A percentile compares a stretch with the other conserved stretches of the same genome.
These are phyloP conservation scores for Kodamaea restingae DNA, from an alignment of 805 yeast species.

Conservation along the genomic window DNA sequence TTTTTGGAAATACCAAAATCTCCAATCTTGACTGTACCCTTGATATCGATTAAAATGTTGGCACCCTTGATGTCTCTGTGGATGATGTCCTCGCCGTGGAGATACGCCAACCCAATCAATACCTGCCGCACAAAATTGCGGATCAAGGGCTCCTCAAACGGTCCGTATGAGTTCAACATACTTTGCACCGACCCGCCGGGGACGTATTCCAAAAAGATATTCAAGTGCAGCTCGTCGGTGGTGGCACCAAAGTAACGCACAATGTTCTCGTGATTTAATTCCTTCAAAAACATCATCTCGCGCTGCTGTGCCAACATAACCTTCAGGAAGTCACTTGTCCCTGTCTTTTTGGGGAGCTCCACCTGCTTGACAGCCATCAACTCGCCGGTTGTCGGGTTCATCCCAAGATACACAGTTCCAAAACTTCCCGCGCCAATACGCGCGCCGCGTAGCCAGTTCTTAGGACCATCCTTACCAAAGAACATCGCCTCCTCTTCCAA, in stretches of 20 bases:
- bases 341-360: conserved; percentile 50
- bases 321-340: conserved; percentile 28
- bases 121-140: conserved; percentile 73
- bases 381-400: conserved; percentile 90
- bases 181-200: conserved; percentile 54
- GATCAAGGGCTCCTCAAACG: conserved; percentile 73
- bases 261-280: conserved; percentile 83
- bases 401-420: conserved; percentile 89
- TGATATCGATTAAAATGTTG: conserved; percentile 73
- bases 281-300: conserved; percentile 75
- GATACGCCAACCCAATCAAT: conserved; percentile 65
- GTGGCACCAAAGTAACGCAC: conserved; percentile 90
- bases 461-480: conserved; percentile 54
- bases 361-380: conserved; percentile 97
- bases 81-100: conserved; percentile 71
- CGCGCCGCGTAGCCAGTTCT: conserved; percentile 89
- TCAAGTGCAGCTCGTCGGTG: conserved; percentile 63
- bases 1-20: conserved; percentile 77
- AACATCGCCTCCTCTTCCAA: conserved; percentile 39
- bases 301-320: conserved; percentile 77
- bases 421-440: conserved; percentile 92
- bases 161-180: conserved; percentile 69
- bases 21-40: conserved; percentile 77
- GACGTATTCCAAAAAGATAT: conserved; percentile 60
- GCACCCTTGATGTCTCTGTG: conserved; percentile 91